Evolutionary conservation across 2,329 filamentous ascomycete genomes (phyloP), one percentile per base, ranked within the genome.

Genomic region (Tothia fuscella): DNA sequence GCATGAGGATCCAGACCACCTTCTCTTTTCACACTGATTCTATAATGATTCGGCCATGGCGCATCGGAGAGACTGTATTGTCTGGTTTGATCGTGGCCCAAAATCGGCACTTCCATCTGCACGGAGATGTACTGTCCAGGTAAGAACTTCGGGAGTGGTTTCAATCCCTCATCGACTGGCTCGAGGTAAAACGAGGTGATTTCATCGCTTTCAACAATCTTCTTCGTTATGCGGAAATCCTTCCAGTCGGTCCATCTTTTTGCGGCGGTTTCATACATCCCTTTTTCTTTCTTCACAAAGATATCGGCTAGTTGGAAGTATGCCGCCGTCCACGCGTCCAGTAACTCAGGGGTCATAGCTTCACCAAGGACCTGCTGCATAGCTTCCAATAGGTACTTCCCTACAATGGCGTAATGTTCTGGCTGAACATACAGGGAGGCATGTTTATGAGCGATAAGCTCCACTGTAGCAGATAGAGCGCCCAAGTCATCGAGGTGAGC

Each of bases 361-460:
- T 70, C 68, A 3, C 80, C 80, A 1, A 87, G 70, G 0, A 86
- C 73, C 32, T 74, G 66, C 19, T 66, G 69, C 61, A 87, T 82
- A 2, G 81, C 77, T 20, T 69, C 67, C 32, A 87, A 66, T 10
- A 87, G 68, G 53, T 81, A 76, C 52, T 74, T 74, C 42, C 77
- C 81, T 3, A 87, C 80, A 32, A 84, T 72, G 25, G 70, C 66
- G 58, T 86, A 87, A 47, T 85, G 76, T 29, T 81, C 76, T 0
- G 80, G 72, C 42, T 65, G 66, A 53, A 87, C 76, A 51, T 74
- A 75, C 2, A 87, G 67, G 1, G 76, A 81, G 45, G 73, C 80
- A 57, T 87, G 82, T 60, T 85, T 86, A 56, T 85, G 74, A 56
- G 78, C 81, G 49, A 89, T 86, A 51, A 78, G 72, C 57, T 84